phyloP scores from a whole-genome alignment of 108 stramenopile species.

The Discostella pseudostelligera region DNA sequence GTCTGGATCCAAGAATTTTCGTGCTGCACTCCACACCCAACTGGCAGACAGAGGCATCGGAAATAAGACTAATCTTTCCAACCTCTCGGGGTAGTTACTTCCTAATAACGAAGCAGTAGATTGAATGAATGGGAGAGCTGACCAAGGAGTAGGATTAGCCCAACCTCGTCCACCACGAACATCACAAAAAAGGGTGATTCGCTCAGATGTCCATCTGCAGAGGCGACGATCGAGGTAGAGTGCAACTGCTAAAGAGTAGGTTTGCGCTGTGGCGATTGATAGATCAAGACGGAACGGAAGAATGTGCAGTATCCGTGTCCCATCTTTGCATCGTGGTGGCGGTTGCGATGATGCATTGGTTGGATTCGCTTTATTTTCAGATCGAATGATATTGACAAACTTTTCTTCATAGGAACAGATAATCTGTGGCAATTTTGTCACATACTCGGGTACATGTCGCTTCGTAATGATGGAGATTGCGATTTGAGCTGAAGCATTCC shows the following conservation, averaged over 20 bases:
- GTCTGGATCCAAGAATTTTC: conserved; percentile 58
- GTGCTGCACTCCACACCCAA: conserved; percentile 47
- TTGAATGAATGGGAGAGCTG: conserved; percentile 62
- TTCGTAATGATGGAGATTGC: conserved; percentile 27
- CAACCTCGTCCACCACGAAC: conserved; percentile 75
- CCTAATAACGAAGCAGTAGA: conserved; percentile 49
- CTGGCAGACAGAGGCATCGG: conserved; percentile 58
- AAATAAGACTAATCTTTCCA: conserved; percentile 55
- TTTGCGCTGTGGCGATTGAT: conserved; percentile 42
- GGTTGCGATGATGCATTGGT: not conserved
- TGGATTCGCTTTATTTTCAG: not conserved
- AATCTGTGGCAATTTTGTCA: conserved; percentile 33
- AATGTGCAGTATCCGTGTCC: conserved; percentile 59
- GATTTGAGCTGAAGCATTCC: conserved; percentile 31
- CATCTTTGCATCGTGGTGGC: conserved; percentile 49
- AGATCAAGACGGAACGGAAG: conserved; percentile 64
- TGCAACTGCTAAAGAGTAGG: conserved; percentile 72
- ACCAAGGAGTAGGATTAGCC: conserved; percentile 59
- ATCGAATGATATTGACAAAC: not conserved
- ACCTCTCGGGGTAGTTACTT: conserved; percentile 66
- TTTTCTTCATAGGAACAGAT: conserved; percentile 30
- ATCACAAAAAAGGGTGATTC: conserved; percentile 60
- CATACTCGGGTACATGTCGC: not conserved
- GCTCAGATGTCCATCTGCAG: conserved; percentile 48
- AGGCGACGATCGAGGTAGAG: conserved; percentile 63